A percentile compares a stretch with the other conserved stretches of the same genome.
Evolutionary conservation across 306 rosid species (phyloP).

Genomic region (Sicyos edulis): DNA sequence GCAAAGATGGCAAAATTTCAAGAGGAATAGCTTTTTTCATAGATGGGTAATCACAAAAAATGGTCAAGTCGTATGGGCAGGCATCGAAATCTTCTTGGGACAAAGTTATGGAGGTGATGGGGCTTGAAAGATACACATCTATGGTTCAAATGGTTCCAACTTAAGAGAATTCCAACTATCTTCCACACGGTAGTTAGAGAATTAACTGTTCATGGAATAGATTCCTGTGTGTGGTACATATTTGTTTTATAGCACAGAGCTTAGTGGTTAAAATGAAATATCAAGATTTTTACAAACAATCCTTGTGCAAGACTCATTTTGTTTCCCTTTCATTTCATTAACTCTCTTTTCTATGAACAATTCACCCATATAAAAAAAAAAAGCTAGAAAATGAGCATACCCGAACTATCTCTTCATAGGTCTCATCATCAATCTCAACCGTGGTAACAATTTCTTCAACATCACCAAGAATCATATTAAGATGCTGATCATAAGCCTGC

Average conservation of each 20-base stretch:
- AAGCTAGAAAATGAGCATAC: conserved; percentile 35
- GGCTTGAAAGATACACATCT: too few relatives aligned
- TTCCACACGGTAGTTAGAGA: neutral
- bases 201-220: neutral
- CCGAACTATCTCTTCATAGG: conserved; percentile 99
- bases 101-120: too few relatives aligned
- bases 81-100: too few relatives aligned
- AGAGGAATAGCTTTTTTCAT: too few relatives aligned
- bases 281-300: neutral
- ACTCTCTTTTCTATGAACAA: neutral
- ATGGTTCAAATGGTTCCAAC: too few relatives aligned
- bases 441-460: conserved; percentile 91
- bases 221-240: neutral
- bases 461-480: conserved; percentile 99
- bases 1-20: too few relatives aligned
- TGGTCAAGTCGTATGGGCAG: too few relatives aligned
- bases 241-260: neutral
- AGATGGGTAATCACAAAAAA: too few relatives aligned
- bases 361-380: neutral
- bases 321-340: neutral
- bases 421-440: conserved; percentile 94
- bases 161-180: neutral
- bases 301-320: neutral
- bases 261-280: neutral
- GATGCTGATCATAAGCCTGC: conserved; percentile 99